These are phyloP conservation scores for Angomonas desouzai DNA, from an alignment of 208 protist species.

Conservation along the genomic window DNA sequence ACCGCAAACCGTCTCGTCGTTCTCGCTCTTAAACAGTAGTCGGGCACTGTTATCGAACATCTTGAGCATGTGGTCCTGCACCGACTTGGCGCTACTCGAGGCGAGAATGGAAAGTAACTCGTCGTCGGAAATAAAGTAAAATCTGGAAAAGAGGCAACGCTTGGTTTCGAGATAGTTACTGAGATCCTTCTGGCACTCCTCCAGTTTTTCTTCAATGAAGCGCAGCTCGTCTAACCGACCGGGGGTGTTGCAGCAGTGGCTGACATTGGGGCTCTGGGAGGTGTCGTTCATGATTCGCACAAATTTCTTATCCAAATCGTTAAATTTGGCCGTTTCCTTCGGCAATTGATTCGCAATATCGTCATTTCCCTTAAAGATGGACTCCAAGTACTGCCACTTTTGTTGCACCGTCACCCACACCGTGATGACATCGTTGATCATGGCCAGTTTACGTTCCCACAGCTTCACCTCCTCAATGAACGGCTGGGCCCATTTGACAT, in stretches of 20 bases:
- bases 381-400: constrained; percentile 99
- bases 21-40: constrained; percentile 93
- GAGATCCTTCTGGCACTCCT: constrained; percentile 98
- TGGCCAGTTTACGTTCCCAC: constrained; percentile 96
- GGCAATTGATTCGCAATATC: constrained; percentile 98
- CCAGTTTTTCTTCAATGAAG: constrained; percentile 91
- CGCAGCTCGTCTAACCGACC: constrained; percentile 93
- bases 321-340: constrained; percentile 97
- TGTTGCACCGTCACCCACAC: constrained; percentile 98
- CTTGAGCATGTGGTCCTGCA: constrained; percentile 99
- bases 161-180: constrained; percentile 98
- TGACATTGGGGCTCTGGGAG: constrained; percentile 89
- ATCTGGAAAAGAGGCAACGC: constrained; percentile 97
- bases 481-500: constrained; percentile 95
- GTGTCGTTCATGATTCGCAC: constrained; percentile 97
- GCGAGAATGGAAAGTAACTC: constrained; percentile 98
- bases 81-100: constrained; percentile 87
- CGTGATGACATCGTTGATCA: constrained; percentile 96
- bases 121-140: constrained; percentile 99
- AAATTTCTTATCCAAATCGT: constrained; percentile 96
- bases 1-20: constrained; percentile 90
- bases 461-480: constrained; percentile 94
- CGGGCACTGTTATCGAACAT: constrained; percentile 97
- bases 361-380: constrained; percentile 98
- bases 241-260: constrained; percentile 88